Evolutionary conservation across 768 basidiomycete species (phyloP), one percentile per base, ranked within the genome.

Genomic region (Psilocybe cubensis): DNA sequence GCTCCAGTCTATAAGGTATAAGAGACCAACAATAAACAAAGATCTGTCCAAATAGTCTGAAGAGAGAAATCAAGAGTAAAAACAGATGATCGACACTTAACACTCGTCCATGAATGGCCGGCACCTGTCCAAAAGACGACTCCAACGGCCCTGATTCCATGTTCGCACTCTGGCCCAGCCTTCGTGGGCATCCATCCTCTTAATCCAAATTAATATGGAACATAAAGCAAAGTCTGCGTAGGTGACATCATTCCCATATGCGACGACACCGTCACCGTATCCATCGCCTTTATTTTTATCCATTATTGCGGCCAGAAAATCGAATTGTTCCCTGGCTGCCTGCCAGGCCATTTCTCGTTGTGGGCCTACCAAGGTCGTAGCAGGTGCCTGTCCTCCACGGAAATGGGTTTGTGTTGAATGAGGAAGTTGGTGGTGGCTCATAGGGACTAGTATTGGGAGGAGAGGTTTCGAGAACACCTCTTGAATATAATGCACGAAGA

Each of bases 191-290:
- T 87, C 82, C 66, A 91, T 83, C 46, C 82, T 77, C 67, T 90
- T 84, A 40, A 91, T 85, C 88, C 88, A 92, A 44, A 91, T 80
- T 40, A 91, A 70, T 17, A 88, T 80, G 0, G 89, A 83, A 61
- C 87, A 89, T 20, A 92, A 70, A 4, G 87, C 84, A 66, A 91
- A 91, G 62, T 91, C 89, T 1, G 87, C 87, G 61, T 90, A 89
- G 9, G 82, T 83, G 48, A 90, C 76, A 18, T 88, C 84, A 31
- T 78, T 74, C 3, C 89, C 89, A 79, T 84, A 85, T 14, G 74
- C 83, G 29, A 89, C 85, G 9, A 83, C 72, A 2, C 86, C 86
- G 60, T 88, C 84, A 3, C 84, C 83, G 52, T 89, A 87, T 3
- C 84, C 83, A 52, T 89, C 87, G 2, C 79, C 78, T 5, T 69